phyloP scores from a whole-genome alignment of 352 stramenopile genomes.

The Phytophthora crassamura region DNA sequence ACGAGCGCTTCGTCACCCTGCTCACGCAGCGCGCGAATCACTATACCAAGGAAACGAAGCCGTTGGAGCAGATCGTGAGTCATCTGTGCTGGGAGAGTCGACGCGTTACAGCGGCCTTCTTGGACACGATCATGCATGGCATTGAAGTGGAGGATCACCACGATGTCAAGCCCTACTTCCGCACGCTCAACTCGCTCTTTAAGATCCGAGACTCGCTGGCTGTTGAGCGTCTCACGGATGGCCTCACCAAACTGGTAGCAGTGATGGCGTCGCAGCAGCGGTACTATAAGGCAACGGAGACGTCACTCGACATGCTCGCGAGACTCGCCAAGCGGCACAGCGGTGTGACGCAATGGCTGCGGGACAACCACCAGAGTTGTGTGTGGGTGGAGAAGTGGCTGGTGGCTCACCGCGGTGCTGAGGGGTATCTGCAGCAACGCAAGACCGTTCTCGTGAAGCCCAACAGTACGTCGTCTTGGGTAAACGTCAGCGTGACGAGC shows the following conservation, averaged over 20 bases:
- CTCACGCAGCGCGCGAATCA: constrained; percentile 75
- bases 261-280: constrained; percentile 87
- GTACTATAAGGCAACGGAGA: constrained; percentile 88
- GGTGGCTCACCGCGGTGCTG: constrained; percentile 57
- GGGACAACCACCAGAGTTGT: constrained; percentile 68
- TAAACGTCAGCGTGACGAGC: constrained; percentile 66
- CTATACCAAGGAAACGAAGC: constrained; percentile 84
- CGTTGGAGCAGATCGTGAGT: constrained; percentile 77
- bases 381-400: constrained; percentile 90
- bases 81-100: constrained; percentile 85
- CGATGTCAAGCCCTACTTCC: constrained; percentile 90
- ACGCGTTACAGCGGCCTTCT: constrained; percentile 56
- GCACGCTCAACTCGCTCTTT: constrained; percentile 80
- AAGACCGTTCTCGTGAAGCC: constrained; percentile 86
- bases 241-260: constrained; percentile 74
- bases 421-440: constrained; percentile 78
- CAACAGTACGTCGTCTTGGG: constrained; percentile 86
- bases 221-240: constrained; percentile 64
- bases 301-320: constrained; percentile 87
- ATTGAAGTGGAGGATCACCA: constrained; percentile 86
- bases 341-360: constrained; percentile 70
- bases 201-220: constrained; percentile 81
- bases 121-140: constrained; percentile 74
- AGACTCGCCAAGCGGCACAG: constrained; percentile 80
- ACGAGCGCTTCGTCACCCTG: constrained; percentile 79